Base-by-base conservation (phyloP, 2,329 filamentous ascomycete species). In the Microsporum ferrugineum region DNA sequence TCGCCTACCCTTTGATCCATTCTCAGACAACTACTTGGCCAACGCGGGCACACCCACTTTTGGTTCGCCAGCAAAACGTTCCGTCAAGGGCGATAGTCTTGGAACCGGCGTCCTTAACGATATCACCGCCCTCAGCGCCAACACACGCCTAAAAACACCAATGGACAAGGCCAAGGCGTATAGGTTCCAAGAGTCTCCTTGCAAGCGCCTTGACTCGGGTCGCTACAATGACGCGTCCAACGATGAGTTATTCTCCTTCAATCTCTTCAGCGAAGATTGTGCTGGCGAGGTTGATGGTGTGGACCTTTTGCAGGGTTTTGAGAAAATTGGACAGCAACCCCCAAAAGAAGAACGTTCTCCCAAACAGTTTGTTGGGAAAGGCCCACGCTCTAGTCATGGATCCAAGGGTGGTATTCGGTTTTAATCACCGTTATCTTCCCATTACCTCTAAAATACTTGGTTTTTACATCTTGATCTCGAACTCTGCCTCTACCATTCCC, bases 1-100 rank as follows among this genome's bases (percentile, higher is more conserved):
- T 63, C 77, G 78, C 61, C 72, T 75, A 60, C 76, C 73, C 29
- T 85, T 84, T 67, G 81, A 84, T 67, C 79, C 84, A 47, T 85
- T 84, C 65, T 72, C 73, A 7, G 77, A 79, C 53, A 61, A 72
- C n/a, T 69, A 68, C 7, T 63, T 71, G 36, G 75, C 74, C 4
- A 70, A 70, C 31, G 66, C 72, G 31, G 77, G 73, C 12, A 73
- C 72, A 49, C 72, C 70, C 62, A 71, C 68, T 33, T 73, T 72
- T 62, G 76, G 79, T 12, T 85, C 82, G 31, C 83, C 83, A 1
- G 76, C 80, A 65, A 84, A 84, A 71, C 79, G 78, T 51, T 76
- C 76, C 5, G 71, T 72, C 2, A 79, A 81, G 36, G 77, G 78
- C 33, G 74, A 78, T 7, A 78, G 79, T 63, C 79, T 78, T 12